A percentile compares a stretch with the other conserved stretches of the same genome.
Conservation (phyloP, 176 grass and related monocot species). For the Zizania latifolia region DNA sequence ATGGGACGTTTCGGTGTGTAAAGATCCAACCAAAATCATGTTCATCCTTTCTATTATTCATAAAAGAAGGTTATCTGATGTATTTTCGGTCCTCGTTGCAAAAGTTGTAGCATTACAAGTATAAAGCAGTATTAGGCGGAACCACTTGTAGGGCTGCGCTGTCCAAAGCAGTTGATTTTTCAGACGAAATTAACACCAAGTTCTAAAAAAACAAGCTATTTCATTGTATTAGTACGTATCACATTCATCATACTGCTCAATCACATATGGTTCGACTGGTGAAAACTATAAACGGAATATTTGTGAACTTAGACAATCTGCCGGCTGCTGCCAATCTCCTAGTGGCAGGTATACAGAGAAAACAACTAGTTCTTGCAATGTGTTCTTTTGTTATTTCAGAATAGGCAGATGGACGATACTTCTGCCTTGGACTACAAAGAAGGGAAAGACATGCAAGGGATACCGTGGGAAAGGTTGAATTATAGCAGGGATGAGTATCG, state of each 20-base stretch:
- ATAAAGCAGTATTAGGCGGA: no score
- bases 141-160: no score
- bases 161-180: no score
- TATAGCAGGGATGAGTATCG: slow-evolving; percentile 47
- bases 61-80: no score
- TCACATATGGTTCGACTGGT: neutral
- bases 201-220: neutral
- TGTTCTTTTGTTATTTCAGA: neutral
- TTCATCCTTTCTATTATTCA: no score
- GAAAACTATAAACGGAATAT: neutral
- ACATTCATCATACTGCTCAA: neutral
- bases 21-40: no score
- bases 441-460: slow-evolving; percentile 58
- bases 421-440: slow-evolving; percentile 25
- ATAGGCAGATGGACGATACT: slow-evolving; percentile 14
- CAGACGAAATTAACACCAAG: no score
- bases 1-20: no score
- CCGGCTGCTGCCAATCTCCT: no score
- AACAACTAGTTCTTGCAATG: neutral
- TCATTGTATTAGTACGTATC: neutral
- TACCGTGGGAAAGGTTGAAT: slow-evolving; percentile 59
- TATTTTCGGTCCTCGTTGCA: no score
- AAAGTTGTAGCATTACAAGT: no score
- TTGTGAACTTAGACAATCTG: no score
- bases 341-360: neutral